A percentile compares a stretch with the other conserved stretches of the same genome.
These are phyloP conservation scores for Sextonia rubra DNA, from an alignment of 164 flowering plant genomes.

Conservation along the genomic window DNA sequence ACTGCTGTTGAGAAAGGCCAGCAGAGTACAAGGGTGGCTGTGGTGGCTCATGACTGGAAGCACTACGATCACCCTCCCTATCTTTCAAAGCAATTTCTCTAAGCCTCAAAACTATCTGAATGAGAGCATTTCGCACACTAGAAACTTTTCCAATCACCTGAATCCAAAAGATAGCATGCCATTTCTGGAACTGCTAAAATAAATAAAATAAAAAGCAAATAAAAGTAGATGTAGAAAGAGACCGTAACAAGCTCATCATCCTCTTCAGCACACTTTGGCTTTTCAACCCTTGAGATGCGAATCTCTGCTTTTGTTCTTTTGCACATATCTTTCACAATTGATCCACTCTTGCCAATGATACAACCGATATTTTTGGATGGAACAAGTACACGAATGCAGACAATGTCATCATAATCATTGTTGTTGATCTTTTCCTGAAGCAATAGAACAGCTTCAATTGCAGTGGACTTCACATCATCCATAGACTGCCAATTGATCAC, in stretches of 20 bases:
- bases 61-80: conserved; percentile 45
- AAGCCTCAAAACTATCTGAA: conserved; percentile 82
- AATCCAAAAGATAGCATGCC: no score
- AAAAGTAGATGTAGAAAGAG: no score
- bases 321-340: conserved; percentile 60
- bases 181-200: no score
- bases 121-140: conserved; percentile 82
- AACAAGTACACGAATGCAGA: conserved; percentile 60
- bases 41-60: conserved; percentile 24
- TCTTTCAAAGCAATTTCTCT: conserved; percentile 81
- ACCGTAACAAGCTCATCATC: background rate
- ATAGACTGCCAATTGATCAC: conserved; percentile 38
- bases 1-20: conserved; percentile 40
- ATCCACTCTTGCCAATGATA: conserved; percentile 82
- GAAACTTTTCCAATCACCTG: no score
- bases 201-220: no score
- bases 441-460: conserved; percentile 82
- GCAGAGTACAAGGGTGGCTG: conserved; percentile 40
- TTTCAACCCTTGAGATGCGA: background rate
- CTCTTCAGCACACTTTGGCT: background rate
- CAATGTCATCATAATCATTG: conserved; percentile 58
- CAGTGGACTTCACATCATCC: conserved; percentile 81
- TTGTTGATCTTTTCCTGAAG: conserved; percentile 81
- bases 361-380: conserved; percentile 84
- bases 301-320: background rate